Evolutionary conservation across 2,329 filamentous ascomycete genomes (phyloP), one percentile per base, ranked within the genome.

Genomic region (Ophiostoma piceae): DNA sequence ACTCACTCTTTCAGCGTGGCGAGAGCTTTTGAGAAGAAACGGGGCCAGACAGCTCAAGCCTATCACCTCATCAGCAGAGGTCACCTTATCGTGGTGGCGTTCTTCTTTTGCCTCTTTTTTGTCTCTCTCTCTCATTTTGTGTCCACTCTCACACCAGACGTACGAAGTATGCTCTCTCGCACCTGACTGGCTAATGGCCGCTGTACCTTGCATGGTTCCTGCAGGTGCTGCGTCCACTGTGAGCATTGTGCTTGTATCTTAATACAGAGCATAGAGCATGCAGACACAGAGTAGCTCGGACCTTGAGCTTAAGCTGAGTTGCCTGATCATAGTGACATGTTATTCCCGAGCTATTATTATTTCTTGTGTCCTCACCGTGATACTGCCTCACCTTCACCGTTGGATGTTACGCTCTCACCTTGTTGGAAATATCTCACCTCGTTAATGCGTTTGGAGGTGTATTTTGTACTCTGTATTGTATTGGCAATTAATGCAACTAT

Each of bases 181-280:
- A 39, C 16, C 29, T 43, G 12, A 19, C 12, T 43, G 35, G 14
- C 7, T 41, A 11, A 14, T 37, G 7, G 14, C 12, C 12, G 60
- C 11, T 32, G 69, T 71, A 68, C 71, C 71, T 72, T 72, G 69
- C 69, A 70, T 69, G 57, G 69, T 70, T 69, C 68, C 69, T 72
- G 71, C 69, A 70, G 1, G 8, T 35, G 67, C n/a, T 22, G n/a
- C 57, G 22, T 26, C n/a, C 51, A 57, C n/a, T 26, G 47, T 51
- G 26, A 62, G 26, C 57, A 32, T 32, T 62, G 22, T 62, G 57
- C 57, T 62, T 35, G 35, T 35, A 35, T 35, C 35, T 35, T 35
- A 8, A 35, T 8, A 35, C 35, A 35, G 35, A 35, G 35, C 35
- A 35, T 35, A 35, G 5, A 35, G 35, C 26, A 29, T 29, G 2